Conservation (phyloP, 1,284 basidiomycete genomes). For the Fomitopsis schrenkii region DNA sequence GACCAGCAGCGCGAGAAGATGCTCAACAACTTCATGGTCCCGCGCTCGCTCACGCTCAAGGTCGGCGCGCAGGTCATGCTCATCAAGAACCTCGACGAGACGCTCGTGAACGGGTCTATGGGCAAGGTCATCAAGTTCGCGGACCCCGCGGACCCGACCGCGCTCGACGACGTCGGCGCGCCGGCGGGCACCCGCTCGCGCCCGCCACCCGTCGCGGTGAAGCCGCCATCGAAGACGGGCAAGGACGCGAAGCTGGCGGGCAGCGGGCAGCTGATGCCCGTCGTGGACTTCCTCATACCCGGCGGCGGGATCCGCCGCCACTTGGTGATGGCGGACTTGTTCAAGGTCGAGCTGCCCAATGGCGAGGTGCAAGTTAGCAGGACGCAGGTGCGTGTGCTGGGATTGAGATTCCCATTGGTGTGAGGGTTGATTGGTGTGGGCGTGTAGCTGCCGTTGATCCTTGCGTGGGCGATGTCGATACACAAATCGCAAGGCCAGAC, state of each 20-base stretch:
- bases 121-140: conserved; percentile 66
- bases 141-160: conserved; percentile 21
- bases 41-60: conserved; percentile 23
- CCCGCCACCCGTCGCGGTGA: not conserved
- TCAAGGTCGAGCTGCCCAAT: conserved; percentile 82
- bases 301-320: conserved; percentile 38
- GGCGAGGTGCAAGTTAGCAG: conserved; percentile 78
- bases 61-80: conserved; percentile 40
- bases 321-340: conserved; percentile 61
- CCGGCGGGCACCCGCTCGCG: not conserved
- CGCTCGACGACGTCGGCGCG: conserved; percentile 19
- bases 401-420: conserved; percentile 9
- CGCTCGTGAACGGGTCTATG: conserved; percentile 81
- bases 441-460: conserved; percentile 71
- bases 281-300: conserved; percentile 32
- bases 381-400: conserved; percentile 52
- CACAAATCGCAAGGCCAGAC: conserved; percentile 95
- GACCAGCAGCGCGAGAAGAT: conserved; percentile 32
- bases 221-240: conserved; percentile 20
- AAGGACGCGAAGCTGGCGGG: conserved; percentile 12
- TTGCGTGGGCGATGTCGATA: conserved; percentile 92
- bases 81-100: conserved; percentile 70
- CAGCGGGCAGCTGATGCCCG: conserved; percentile 21
- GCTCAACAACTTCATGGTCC: conserved; percentile 30
- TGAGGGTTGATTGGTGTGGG: not conserved